Percentiles rank a stretch among this genome's conserved stretches.
These are phyloP conservation scores for Cyclanthera cordifolia DNA, from an alignment of 306 rosid species.

Conservation along the genomic window DNA sequence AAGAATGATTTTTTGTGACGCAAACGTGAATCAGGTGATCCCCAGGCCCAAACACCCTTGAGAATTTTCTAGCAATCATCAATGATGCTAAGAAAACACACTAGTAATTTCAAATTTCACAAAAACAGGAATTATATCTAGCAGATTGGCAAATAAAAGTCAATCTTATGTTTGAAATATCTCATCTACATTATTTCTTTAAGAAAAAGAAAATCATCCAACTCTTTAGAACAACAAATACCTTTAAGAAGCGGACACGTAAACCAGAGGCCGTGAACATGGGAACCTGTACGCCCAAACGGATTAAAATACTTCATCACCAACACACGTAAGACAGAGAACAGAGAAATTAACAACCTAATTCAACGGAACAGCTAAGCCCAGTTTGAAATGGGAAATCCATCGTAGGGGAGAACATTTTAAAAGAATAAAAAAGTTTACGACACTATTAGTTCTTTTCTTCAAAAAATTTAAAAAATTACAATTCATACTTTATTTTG, in stretches of 20 bases:
- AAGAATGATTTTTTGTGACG: too few relatives aligned
- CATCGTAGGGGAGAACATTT: background rate
- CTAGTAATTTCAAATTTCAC: background rate
- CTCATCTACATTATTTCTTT: background rate
- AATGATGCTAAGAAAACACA: background rate
- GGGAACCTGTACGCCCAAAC: slow-evolving; percentile 45
- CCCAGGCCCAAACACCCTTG: too few relatives aligned
- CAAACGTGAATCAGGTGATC: too few relatives aligned
- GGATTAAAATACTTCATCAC: background rate
- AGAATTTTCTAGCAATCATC: background rate
- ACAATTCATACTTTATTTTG: background rate
- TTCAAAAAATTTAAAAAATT: background rate
- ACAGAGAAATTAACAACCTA: background rate
- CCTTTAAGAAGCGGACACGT: slow-evolving; percentile 95
- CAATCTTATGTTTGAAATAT: background rate
- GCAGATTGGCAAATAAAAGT: background rate
- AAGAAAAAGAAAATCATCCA: background rate
- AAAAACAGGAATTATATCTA: background rate
- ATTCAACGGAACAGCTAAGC: background rate
- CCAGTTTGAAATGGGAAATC: background rate
- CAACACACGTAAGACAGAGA: background rate
- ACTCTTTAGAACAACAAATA: slow-evolving; percentile 10
- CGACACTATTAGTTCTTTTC: background rate
- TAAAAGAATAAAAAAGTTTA: background rate
- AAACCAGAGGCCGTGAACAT: slow-evolving; percentile 96